phyloP scores from a whole-genome alignment of 495 filamentous ascomycete species.

The Penicillium ochrochloron region DNA sequence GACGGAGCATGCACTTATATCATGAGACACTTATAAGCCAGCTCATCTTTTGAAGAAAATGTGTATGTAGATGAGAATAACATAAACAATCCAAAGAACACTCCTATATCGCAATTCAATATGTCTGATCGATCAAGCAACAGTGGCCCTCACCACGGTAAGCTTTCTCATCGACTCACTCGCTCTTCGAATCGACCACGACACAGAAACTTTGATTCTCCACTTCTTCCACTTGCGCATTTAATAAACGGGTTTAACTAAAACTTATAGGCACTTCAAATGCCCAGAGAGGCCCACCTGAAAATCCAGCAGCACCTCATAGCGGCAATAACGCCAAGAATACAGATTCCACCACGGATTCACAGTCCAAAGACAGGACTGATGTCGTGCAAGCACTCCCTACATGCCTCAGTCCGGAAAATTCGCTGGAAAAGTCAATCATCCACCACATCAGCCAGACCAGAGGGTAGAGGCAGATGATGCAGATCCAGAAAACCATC shows the following conservation, averaged over 20 bases:
- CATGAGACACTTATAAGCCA: neutral
- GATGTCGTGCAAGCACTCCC: slow-evolving; percentile 1
- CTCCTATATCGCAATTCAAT: neutral
- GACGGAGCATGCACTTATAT: neutral
- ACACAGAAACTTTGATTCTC: neutral
- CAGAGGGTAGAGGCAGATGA: neutral
- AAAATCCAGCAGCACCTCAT: neutral
- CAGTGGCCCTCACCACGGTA: neutral
- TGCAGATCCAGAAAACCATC: neutral
- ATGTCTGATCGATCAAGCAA: slow-evolving; percentile 7
- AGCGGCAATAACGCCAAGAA: neutral
- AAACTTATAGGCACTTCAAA: neutral
- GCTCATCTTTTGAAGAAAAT: neutral
- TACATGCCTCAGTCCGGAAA: slow-evolving; percentile 3
- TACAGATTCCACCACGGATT: neutral
- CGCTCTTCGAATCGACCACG: neutral
- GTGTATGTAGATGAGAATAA: neutral
- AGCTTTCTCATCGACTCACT: neutral
- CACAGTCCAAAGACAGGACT: neutral
- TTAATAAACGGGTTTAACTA: neutral
- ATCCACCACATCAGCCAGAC: neutral
- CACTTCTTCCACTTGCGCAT: neutral
- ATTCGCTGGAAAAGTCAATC: neutral
- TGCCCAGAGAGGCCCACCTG: neutral
- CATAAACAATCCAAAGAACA: neutral